phyloP scores from a whole-genome alignment of 2,329 filamentous ascomycete genomes.

The Colletotrichum truncatum region DNA sequence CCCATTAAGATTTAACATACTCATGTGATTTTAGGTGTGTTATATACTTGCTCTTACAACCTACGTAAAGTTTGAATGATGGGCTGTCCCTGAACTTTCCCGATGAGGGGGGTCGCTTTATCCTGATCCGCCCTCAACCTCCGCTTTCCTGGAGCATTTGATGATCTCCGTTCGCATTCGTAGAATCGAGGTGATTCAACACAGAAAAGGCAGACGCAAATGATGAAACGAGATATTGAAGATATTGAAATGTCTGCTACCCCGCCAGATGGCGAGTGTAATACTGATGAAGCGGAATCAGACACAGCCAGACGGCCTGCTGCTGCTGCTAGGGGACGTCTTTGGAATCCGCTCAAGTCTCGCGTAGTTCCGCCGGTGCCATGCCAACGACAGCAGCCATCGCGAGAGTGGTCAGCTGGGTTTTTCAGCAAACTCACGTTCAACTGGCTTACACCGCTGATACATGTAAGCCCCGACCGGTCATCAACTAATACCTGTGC shows the following conservation, averaged over 20 bases:
- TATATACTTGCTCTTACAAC: neutral
- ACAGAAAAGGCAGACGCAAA: neutral
- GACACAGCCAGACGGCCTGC: neutral
- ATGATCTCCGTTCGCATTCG: too few species aligned
- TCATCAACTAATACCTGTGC: too few species aligned
- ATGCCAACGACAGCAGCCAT: neutral
- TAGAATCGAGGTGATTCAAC: neutral
- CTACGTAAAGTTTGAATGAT: neutral
- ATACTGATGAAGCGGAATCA: neutral
- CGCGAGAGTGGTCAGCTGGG: neutral
- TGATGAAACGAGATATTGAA: neutral
- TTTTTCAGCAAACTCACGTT: neutral
- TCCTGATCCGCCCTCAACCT: neutral
- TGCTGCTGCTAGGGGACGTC: neutral
- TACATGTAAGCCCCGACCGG: neutral
- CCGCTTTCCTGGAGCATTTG: neutral
- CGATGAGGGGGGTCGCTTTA: neutral
- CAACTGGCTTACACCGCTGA: neutral
- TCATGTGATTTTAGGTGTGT: neutral
- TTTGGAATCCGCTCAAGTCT: neutral
- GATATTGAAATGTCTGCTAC: neutral
- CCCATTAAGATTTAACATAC: neutral
- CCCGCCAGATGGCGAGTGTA: neutral
- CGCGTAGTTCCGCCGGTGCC: neutral
- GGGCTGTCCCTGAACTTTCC: neutral